phyloP scores from a whole-genome alignment of 345 rosid genomes.

The Acer negundo region DNA sequence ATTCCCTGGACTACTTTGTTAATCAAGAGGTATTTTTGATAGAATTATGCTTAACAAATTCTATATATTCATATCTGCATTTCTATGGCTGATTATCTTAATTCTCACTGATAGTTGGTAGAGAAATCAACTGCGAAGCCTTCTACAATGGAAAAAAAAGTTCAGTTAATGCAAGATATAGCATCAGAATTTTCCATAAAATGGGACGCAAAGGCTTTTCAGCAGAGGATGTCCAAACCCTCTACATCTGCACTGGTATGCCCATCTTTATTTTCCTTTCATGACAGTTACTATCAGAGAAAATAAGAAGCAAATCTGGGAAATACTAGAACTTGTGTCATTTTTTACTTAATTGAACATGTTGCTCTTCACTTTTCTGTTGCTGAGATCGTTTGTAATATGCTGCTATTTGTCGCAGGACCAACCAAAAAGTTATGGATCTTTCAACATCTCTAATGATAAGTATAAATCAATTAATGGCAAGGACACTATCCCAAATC shows the following conservation, averaged over 20 bases:
- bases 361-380: not conserved
- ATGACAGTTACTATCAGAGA: not conserved
- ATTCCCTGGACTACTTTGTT: constrained; percentile 63
- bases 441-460: constrained; percentile 30
- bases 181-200: constrained; percentile 75
- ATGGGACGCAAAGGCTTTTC: constrained; percentile 73
- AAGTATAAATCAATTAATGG: constrained; percentile 35
- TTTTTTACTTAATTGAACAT: not conserved
- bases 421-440: constrained; percentile 34
- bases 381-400: not conserved
- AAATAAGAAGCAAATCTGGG: not conserved
- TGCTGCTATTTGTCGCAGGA: constrained; percentile 46
- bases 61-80: constrained; percentile 4
- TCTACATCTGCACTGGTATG: constrained; percentile 52
- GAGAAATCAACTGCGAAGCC: constrained; percentile 62
- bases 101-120: constrained; percentile 52
- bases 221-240: constrained; percentile 48
- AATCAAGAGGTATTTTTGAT: constrained; percentile 64
- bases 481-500: constrained; percentile 33
- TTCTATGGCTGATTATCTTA: constrained; percentile 25
- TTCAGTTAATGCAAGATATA: constrained; percentile 70
- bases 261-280: constrained; percentile 18
- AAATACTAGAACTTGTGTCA: not conserved
- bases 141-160: constrained; percentile 58
- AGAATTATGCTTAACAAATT: constrained; percentile 6